Percentiles rank a stretch among this genome's conserved stretches.
Conservation (phyloP, 2,329 filamentous ascomycete species). For the Neopestalotiopsis clavispora region DNA sequence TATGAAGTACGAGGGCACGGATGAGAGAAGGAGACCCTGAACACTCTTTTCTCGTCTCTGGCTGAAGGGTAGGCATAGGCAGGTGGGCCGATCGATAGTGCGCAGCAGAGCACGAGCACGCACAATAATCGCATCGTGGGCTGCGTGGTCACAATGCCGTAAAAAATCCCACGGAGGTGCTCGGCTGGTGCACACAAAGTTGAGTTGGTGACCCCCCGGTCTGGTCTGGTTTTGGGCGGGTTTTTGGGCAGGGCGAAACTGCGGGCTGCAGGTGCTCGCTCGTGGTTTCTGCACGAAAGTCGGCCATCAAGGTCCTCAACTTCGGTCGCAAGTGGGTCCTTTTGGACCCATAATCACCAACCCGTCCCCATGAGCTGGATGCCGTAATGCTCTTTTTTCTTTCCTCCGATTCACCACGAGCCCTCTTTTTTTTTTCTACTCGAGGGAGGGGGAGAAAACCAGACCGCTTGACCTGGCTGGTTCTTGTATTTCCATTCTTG, state of each 20-base stretch:
- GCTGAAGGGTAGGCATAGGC: no score
- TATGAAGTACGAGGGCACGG: no score
- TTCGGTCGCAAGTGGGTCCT: not conserved
- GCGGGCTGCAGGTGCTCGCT: not conserved
- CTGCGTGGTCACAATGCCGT: not conserved
- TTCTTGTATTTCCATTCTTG: not conserved
- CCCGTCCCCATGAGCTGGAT: conserved; percentile 4
- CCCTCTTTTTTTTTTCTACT: not conserved
- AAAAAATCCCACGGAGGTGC: no score
- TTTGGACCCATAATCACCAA: conserved; percentile 6
- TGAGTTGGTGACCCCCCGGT: not conserved
- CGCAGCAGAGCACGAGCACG: not conserved
- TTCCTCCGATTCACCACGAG: not conserved
- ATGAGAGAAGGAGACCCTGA: no score
- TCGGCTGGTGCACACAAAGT: no score
- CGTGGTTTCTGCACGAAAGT: not conserved
- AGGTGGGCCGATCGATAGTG: no score
- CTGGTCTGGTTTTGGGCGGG: not conserved
- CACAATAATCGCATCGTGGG: not conserved
- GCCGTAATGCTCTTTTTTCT: not conserved
- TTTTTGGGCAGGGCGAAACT: not conserved
- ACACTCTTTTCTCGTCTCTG: no score
- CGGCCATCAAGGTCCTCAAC: conserved; percentile 15
- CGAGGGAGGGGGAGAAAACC: not conserved
- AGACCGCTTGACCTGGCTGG: not conserved